Percentiles rank a stretch among this genome's conserved stretches.
These are phyloP conservation scores for Rhizopus stolonifer DNA, from an alignment of 371 early-diverging fungal genomes.

Conservation along the genomic window DNA sequence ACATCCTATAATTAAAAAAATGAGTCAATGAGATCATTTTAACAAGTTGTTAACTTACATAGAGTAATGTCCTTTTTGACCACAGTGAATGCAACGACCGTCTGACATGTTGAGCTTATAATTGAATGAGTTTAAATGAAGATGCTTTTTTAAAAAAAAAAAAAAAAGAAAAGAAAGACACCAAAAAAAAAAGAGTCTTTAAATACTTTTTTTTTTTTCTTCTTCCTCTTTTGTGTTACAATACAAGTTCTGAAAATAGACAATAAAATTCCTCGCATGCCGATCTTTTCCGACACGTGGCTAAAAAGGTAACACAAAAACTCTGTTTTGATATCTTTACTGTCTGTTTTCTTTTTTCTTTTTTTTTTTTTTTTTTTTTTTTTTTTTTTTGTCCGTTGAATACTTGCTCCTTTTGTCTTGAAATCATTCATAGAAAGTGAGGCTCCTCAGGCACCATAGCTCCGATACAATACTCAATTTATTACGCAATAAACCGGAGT, in stretches of 20 bases:
- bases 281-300: slow-evolving; percentile 16
- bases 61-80: slow-evolving; percentile 47
- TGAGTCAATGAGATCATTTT: neutral
- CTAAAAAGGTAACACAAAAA: too few species aligned
- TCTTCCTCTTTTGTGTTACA: too few species aligned
- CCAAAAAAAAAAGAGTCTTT: neutral
- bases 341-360: too few species aligned
- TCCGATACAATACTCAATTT: neutral
- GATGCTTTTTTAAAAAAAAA: neutral
- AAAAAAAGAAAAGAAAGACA: neutral
- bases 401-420: too few species aligned
- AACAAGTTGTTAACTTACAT: slow-evolving; percentile 30
- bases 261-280: neutral
- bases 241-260: neutral
- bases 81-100: slow-evolving; percentile 52
- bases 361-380: too few species aligned
- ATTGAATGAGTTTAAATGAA: too few species aligned
- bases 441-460: neutral
- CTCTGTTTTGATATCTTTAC: too few species aligned
- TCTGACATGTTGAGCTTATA: slow-evolving; percentile 35
- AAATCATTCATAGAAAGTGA: neutral
- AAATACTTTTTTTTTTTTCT: neutral
- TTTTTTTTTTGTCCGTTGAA: too few species aligned
- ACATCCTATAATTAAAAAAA: slow-evolving; percentile 26
- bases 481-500: slow-evolving; percentile 7